Base-by-base conservation (phyloP, 352 stramenopile species). In the Globisporangium paroecandrum region DNA sequence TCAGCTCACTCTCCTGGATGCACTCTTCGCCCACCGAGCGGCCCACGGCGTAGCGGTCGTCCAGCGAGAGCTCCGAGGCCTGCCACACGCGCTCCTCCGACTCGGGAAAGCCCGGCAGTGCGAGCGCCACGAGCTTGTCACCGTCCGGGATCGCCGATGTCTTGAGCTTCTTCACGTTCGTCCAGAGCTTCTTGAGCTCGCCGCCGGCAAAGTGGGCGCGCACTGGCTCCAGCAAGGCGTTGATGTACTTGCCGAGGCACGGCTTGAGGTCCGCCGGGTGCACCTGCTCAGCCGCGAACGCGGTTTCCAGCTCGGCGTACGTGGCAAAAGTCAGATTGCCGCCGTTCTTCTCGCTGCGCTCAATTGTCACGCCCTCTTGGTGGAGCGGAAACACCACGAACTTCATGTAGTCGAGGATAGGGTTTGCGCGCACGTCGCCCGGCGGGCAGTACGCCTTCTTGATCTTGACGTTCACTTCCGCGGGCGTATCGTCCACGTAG, bases 361-460 rank as follows among this genome's bases (percentile, higher is more conserved):
- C 85, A 57, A 95, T 69, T 47, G 82, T 90, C 43, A 95, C 73
- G 38, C 85, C 86, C 20, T 87, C 78, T 6, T 77, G 59, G 65
- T 90, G 70, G 58, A 94, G 77, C 62, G 89, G 89, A 66, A 99
- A 98, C 60, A 99, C 94, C 64, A 99, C 85, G 72, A 97, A 82
- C 76, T 98, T 90, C 82, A 98, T 97, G 84, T 99, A 99, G 74
- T 99, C 95, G 29, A 99, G 77, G 64, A 98, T 96, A 53, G 97
- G 97, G 83, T 99, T 99, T 32, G 77, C 83, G 57, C 90, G 71
- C 65, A 97, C 83, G 53, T 97, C 83, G 22, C 87, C 89, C 1
- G 88, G 90, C 25, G 92, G 96, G 67, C 98, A 99, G 76, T 98
- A 99, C 10, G 97, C 97, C 78, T 99, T 99, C 78, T 99, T 99